These are phyloP conservation scores for Sutorius australiensis DNA, from an alignment of 768 basidiomycete genomes.

Conservation along the genomic window DNA sequence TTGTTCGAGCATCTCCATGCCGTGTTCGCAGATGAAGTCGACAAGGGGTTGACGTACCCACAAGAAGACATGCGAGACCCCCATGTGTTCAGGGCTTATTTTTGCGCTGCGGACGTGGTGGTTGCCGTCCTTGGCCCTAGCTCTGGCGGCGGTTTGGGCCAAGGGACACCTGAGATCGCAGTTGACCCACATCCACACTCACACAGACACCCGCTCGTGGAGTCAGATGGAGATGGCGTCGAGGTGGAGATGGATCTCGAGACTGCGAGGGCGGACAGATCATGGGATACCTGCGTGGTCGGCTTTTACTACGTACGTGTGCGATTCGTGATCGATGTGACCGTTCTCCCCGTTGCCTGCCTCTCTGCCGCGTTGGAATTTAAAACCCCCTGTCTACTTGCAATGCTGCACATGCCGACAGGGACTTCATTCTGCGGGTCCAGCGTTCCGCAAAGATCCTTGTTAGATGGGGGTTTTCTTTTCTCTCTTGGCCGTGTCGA, in stretches of 20 bases:
- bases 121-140: slow-evolving; percentile 47
- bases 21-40: slow-evolving; percentile 71
- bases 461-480: background rate
- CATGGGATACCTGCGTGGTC: slow-evolving; percentile 68
- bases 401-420: background rate
- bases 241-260: slow-evolving; percentile 35
- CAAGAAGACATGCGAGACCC: slow-evolving; percentile 62
- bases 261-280: slow-evolving; percentile 42
- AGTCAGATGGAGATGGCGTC: background rate
- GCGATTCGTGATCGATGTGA: background rate
- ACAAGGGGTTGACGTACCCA: slow-evolving; percentile 78
- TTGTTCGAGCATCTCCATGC: slow-evolving; percentile 57
- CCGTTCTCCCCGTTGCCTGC: background rate
- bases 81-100: slow-evolving; percentile 66
- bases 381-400: too few relatives aligned
- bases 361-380: too few relatives aligned
- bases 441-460: background rate
- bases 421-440: background rate
- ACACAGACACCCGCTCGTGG: background rate
- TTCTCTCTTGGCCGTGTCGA: background rate
- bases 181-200: background rate
- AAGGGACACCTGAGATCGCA: too few relatives aligned
- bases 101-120: slow-evolving; percentile 73
- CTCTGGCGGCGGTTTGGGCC: too few relatives aligned
- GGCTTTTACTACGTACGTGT: slow-evolving; percentile 74